phyloP scores from a whole-genome alignment of 495 filamentous ascomycete species.

The Hypoxylon lenormandii region DNA sequence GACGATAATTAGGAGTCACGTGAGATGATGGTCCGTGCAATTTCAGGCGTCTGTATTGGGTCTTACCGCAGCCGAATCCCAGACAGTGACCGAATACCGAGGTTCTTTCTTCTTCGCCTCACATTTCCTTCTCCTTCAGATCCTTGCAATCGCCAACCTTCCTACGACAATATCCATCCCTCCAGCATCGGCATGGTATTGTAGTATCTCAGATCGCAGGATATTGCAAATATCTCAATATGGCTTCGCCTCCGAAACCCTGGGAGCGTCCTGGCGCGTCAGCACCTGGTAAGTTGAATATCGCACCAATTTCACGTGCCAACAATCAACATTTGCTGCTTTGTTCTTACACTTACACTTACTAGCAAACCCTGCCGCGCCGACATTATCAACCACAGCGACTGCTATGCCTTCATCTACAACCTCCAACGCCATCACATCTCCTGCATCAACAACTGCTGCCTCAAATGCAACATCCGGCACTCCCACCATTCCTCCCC shows the following conservation, averaged over 20 bases:
- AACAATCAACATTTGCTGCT: constrained; percentile 32
- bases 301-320: constrained; percentile 23
- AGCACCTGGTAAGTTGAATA: constrained; percentile 59
- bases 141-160: constrained; percentile 12
- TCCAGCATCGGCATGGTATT: background rate
- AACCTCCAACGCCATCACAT: constrained; percentile 57
- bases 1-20: too few relatives aligned
- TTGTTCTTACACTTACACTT: constrained; percentile 20
- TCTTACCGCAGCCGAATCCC: constrained; percentile 18
- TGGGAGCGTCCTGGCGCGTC: constrained; percentile 85
- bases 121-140: background rate
- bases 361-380: constrained; percentile 57
- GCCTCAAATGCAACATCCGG: constrained; percentile 56
- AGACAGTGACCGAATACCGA: constrained; percentile 21
- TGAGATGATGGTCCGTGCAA: constrained; percentile 5
- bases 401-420: constrained; percentile 55
- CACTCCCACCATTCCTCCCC: constrained; percentile 80
- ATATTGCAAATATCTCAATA: constrained; percentile 42
- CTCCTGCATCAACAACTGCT: constrained; percentile 60
- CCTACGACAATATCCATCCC: constrained; percentile 14
- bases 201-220: constrained; percentile 33
- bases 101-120: constrained; percentile 18
- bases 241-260: constrained; percentile 91
- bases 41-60: constrained; percentile 5
- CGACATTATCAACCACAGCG: constrained; percentile 56